Evolutionary conservation across 2,329 filamentous ascomycete species (phyloP), one percentile per base, ranked within the genome.

Genomic region (Aspergillus pseudoglaucus): DNA sequence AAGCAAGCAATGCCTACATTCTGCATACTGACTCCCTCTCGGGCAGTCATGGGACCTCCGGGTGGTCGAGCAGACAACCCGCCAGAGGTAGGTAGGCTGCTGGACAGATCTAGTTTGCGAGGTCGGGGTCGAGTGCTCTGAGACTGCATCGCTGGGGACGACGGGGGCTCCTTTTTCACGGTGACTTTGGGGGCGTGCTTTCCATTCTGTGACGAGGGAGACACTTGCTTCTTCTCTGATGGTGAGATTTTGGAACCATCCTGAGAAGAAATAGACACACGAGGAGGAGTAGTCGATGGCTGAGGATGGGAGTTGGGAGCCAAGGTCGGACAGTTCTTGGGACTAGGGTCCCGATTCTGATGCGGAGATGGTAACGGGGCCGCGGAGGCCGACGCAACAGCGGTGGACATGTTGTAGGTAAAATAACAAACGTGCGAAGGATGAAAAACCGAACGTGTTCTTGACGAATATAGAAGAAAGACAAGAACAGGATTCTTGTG

Each of bases 1-100:
- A 98, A 76, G 62, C 93, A 98, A 38, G 91, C 91, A 48, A 97
- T 78, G 49, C 93, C 93, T 22, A 97, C 87, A 69, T 96, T 89
- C 60, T 95, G 90, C 63, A 97, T 91, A 38, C 80, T 87, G 33
- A 93, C 73, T 18, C 84, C 81, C 41, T 94, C 88, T 57, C 88
- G 81, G 20, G 84, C 85, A 7, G 88, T 93, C 69, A 94, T 75
- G 33, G 80, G 80, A 27, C 74, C 74, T 17, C 76, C 80, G 1
- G 85, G 81, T 23, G 89, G 85, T 35, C 89, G 82, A 45, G 83
- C 83, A 5, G 85, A 74, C 54, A 76, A 61, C 20, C 70, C 70
- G 8, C 71, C 71, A 54, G 74, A 75, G 39, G 66, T 68, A 2
- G 69, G 65, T 14, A 66, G 66, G 47, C 66, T 72, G 6, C 68